Evolutionary conservation across 176 grass and related monocot genomes (phyloP), one percentile per base, ranked within the genome.

Genomic region (Raddia guianensis): DNA sequence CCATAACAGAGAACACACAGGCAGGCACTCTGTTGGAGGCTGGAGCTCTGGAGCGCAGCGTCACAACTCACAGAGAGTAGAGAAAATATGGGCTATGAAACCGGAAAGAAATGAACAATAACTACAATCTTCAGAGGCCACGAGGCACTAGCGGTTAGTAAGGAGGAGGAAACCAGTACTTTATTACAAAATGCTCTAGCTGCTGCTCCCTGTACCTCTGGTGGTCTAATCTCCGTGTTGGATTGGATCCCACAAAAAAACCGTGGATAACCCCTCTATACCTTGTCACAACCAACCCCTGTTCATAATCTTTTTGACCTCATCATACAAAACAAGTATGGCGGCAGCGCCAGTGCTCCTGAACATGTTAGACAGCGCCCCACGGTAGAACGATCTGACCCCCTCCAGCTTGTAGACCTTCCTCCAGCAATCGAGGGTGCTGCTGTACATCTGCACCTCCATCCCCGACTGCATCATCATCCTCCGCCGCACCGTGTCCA

Each of bases 391-490:
- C 0, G 92, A 95, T 43, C n/a, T 61, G 42, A 96, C 52, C 21
- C 97, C 93, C 68, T 99, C 93, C 73, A 76, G 58, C 70, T 37
- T 99, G 72, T 91, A 99, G 60, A 93, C 91, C 79, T 90, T 99
- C 58, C 82, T 80, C 97, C 97, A 99, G 47, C 97, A 99, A 79
- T 99, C 93, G 9, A 95, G 32, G 35, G 91, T 99, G 73, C 82
- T 76, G n/a, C 58, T 57, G 53, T 99, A 99, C 85, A 93, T 90
- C 49, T 86, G 90, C 58, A 67, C 82, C 9, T 93, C 86, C 81
- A 93, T 70, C 60, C 97, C 97, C 0, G 92, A 93, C 68, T 99
- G 97, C 97, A 99, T 99, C 97, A 99, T 99, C 93, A 99, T 99
- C 82, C 90, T 90, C 78, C 97, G 84, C 6, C 97, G 72, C 44